phyloP scores from a whole-genome alignment of 371 early-diverging fungal species.

The Mucor mucedo region DNA sequence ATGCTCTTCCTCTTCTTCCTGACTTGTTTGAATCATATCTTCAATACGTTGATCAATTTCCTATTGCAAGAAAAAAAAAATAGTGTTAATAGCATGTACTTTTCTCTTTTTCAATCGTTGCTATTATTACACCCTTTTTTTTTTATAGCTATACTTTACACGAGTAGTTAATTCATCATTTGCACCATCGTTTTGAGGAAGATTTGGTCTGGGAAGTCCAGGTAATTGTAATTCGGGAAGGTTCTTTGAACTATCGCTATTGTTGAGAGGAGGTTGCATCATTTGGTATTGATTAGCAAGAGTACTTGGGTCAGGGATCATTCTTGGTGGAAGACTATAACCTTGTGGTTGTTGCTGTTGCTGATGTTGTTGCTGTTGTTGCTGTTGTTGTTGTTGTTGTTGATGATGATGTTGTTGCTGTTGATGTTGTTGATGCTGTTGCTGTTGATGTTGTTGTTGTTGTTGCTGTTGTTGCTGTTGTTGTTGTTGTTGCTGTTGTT shows the following conservation, averaged over 20 bases:
- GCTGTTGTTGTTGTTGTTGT: background rate
- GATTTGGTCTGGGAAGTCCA: constrained; percentile 36
- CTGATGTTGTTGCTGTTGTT: constrained; percentile 2
- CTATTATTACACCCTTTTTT: too few relatives aligned
- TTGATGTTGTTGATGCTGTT: constrained; percentile 8
- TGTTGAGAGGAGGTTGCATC: constrained; percentile 16
- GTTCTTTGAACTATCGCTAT: constrained; percentile 9
- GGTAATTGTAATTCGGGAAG: constrained; percentile 33
- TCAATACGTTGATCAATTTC: constrained; percentile 54
- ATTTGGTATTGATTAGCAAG: constrained; percentile 25
- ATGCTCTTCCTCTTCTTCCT: constrained; percentile 8
- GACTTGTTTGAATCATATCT: constrained; percentile 25
- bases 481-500: constrained; percentile 6
- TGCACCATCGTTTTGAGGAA: constrained; percentile 54
- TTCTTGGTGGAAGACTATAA: constrained; percentile 16
- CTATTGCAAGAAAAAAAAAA: constrained; percentile 12
- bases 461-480: constrained; percentile 2
- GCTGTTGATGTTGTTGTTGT: constrained; percentile 1
- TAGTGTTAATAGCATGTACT: background rate
- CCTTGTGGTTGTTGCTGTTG: constrained; percentile 9
- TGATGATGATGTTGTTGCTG: constrained; percentile 11
- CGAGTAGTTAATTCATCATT: constrained; percentile 29
- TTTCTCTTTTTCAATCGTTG: background rate
- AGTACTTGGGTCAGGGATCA: constrained; percentile 27
- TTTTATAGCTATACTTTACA: background rate